Conservation (phyloP, 1,139 yeast genomes). For the Kurtzmaniella natalensis region DNA sequence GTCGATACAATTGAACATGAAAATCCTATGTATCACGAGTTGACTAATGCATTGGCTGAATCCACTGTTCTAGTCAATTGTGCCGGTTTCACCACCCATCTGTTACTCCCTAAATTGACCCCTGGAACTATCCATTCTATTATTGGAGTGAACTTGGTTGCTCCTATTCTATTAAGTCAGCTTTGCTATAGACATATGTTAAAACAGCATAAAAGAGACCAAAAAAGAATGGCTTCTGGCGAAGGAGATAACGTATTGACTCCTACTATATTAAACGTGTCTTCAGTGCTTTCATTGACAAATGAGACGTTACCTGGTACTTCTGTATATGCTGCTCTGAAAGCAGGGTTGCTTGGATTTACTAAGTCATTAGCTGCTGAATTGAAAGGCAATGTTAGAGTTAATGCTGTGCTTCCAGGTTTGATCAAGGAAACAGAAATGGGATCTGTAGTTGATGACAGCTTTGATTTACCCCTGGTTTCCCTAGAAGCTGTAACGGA, state of each 20-base stretch:
- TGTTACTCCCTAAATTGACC: conserved; percentile 46
- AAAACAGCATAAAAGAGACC: conserved; percentile 11
- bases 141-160: conserved; percentile 57
- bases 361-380: conserved; percentile 64
- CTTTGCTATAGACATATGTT: conserved; percentile 46
- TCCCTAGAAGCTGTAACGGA: conserved; percentile 22
- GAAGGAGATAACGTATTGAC: not conserved
- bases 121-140: conserved; percentile 42
- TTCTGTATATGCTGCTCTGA: conserved; percentile 72
- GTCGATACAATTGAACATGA: conserved; percentile 4
- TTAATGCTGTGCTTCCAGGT: conserved; percentile 72
- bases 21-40: conserved; percentile 6
- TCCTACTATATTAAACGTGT: conserved; percentile 54
- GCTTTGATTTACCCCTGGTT: conserved; percentile 16
- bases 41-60: conserved; percentile 17
- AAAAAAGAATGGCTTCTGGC: conserved; percentile 15
- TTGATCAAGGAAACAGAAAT: conserved; percentile 71
- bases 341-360: conserved; percentile 72
- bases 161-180: conserved; percentile 59
- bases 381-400: conserved; percentile 47
- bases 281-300: conserved; percentile 61
- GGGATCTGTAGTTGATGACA: conserved; percentile 35
- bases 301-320: conserved; percentile 54
- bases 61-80: conserved; percentile 62
- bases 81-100: conserved; percentile 74